These are phyloP conservation scores for Citrus sp. DNA, from an alignment of 345 rosid species.

Conservation along the genomic window DNA sequence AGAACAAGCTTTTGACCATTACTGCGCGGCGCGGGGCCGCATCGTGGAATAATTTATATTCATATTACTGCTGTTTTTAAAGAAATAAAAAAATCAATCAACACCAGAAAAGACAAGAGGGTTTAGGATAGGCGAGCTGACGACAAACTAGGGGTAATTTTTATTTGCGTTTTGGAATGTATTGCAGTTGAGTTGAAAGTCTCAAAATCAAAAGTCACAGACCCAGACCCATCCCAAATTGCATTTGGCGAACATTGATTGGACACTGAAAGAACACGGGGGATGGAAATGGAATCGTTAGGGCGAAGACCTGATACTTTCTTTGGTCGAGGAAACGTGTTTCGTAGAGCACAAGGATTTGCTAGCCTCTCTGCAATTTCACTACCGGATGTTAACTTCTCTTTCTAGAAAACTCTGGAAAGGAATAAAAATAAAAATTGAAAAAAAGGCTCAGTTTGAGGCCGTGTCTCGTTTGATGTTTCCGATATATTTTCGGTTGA, in stretches of 20 bases:
- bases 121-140: background rate
- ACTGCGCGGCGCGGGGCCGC: no score
- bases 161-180: background rate
- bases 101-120: background rate
- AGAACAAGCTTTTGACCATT: background rate
- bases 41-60: background rate
- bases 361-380: background rate
- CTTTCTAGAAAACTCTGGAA: no score
- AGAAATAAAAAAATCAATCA: background rate
- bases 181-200: background rate
- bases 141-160: background rate
- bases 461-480: background rate
- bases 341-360: background rate
- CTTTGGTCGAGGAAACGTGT: constrained; percentile 24
- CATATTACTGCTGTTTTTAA: background rate
- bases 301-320: background rate
- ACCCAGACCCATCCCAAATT: no score
- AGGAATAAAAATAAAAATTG: no score
- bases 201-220: background rate
- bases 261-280: background rate
- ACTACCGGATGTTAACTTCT: background rate
- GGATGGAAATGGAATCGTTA: background rate
- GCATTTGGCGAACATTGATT: no score
- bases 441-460: background rate
- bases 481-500: background rate